Evolutionary conservation across 1,139 yeast species (phyloP), one percentile per base, ranked within the genome.

Genomic region (Nakaseomyces nivariensis): DNA sequence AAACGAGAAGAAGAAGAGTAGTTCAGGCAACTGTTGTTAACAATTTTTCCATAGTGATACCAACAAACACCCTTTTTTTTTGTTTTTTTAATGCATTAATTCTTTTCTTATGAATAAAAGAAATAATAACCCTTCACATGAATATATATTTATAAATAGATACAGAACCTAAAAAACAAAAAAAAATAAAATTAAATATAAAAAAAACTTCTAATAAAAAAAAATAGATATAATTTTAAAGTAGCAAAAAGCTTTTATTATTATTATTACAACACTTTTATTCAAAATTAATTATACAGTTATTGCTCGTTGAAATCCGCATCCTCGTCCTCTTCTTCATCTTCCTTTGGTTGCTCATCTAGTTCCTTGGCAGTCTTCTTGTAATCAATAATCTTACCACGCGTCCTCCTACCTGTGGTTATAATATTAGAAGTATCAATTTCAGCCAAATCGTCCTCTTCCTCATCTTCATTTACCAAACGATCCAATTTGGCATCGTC

Each of bases 361-460:
- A 87, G 70, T 62, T 85, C 78, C 56, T 79, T 85, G 31, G 89
- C 87, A n/a, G 95, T 90, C 68, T 86, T 83, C 54, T 80, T 76
- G 67, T 85, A 90, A 68, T 90, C 97, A 60, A 90, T 84, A 34
- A 84, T 85, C 65, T 83, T 85, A 24, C 96, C 95, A 59, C 96
- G 79, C 10, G 96, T 88, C 72, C 97, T 85, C 68, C 96, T 78
- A 11, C 96, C 96, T 29, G 81, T 73, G 27, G 85, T 75, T 55
- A 89, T 86, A 64, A 89, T 89, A 67, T 90, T 90, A 46, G 90
- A 72, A 42, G 84, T 75, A 63, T 89, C 96, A 59, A 90, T 87
- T 67, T 86, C 96, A 17, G 78, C 78, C 59, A 88, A 73, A 59
- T 85, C 94, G 60, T 87, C 95, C 43, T 86, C 95, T 38, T 82